Evolutionary conservation across 106 monocot genomes (phyloP).

Genomic region (Iris macrosiphon): DNA sequence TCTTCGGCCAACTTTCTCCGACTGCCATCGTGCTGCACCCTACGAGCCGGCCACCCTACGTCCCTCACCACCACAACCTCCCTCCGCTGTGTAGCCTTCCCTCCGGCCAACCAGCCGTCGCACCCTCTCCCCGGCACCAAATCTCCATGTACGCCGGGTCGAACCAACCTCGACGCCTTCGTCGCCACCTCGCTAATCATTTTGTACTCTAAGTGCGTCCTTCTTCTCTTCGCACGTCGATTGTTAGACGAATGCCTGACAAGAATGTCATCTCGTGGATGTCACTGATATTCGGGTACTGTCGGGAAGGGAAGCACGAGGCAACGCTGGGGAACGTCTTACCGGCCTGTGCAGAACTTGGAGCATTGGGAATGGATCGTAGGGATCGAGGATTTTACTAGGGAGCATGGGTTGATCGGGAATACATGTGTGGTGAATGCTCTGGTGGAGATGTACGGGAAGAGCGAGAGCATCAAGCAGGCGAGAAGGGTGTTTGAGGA

Average conservation of each 20-base stretch:
- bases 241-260: conserved; percentile 58
- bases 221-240: conserved; percentile 20
- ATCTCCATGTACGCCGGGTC: no score
- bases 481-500: conserved; percentile 52
- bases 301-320: conserved; percentile 49
- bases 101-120: no score
- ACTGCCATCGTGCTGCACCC: no score
- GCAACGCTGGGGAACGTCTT: conserved; percentile 63
- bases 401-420: conserved; percentile 24
- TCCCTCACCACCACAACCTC: no score
- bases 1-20: no score
- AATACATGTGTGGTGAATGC: conserved; percentile 71
- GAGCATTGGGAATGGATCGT: conserved; percentile 51
- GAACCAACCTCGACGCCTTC: conserved; percentile 31
- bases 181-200: conserved; percentile 41
- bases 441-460: conserved; percentile 73
- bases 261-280: conserved; percentile 71
- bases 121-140: no score
- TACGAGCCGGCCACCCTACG: no score
- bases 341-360: conserved; percentile 53
- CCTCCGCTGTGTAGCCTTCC: no score
- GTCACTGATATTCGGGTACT: conserved; percentile 55
- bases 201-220: conserved; percentile 35
- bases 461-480: conserved; percentile 41
- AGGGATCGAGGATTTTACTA: conserved; percentile 50